Percentiles rank a stretch among this genome's conserved stretches.
Evolutionary conservation across 306 rosid genomes (phyloP).

Genomic region (Vigna angularis): DNA sequence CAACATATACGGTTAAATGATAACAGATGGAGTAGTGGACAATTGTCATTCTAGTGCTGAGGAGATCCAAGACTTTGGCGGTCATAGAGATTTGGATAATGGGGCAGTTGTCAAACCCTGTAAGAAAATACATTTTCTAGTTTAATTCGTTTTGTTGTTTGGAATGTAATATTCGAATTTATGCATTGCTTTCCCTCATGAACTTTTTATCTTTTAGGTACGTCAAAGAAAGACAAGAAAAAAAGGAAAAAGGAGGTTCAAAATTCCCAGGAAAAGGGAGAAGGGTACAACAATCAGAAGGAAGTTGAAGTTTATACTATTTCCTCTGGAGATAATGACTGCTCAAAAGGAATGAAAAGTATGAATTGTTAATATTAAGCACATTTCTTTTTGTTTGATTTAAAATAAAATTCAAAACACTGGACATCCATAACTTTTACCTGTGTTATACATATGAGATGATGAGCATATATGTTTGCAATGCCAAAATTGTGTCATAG

Average conservation of each 20-base stretch:
- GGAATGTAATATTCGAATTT: conserved; percentile 28
- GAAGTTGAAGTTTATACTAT: conserved; percentile 53
- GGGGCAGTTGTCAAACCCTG: conserved; percentile 36
- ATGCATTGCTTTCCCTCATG: conserved; percentile 24
- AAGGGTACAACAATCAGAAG: conserved; percentile 34
- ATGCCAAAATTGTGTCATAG: neutral
- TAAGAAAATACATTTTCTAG: conserved; percentile 15
- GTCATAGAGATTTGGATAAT: conserved; percentile 36
- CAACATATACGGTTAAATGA: neutral
- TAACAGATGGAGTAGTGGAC: conserved; percentile 39
- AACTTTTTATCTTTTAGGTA: conserved; percentile 52
- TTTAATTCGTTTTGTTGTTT: neutral
- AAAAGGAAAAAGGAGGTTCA: conserved; percentile 54
- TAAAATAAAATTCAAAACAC: neutral
- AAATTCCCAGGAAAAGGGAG: conserved; percentile 44
- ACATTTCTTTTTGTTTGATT: conserved; percentile 26
- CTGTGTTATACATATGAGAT: neutral
- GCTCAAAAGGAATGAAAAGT: conserved; percentile 67
- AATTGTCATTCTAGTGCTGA: conserved; percentile 26
- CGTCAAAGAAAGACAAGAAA: conserved; percentile 60
- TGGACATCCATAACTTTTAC: conserved; percentile 7
- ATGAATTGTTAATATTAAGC: conserved; percentile 29
- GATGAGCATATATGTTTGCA: conserved; percentile 7
- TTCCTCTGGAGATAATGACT: conserved; percentile 55
- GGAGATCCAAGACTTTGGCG: conserved; percentile 12